These are phyloP conservation scores for Mortierella hygrophila DNA, from an alignment of 192 early-diverging fungal species.

Conservation along the genomic window DNA sequence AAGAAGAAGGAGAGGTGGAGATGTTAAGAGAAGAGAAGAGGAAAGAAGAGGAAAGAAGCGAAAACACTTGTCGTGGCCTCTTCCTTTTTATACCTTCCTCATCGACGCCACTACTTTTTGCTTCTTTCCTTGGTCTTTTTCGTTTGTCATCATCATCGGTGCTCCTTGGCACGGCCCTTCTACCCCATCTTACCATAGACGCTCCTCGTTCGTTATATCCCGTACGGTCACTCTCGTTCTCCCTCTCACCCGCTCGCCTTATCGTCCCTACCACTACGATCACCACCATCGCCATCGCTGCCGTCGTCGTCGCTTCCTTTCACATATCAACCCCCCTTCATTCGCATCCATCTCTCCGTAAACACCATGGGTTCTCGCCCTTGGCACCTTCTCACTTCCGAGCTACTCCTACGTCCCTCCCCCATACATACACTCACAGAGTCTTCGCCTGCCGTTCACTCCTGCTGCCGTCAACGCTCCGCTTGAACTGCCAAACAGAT, in stretches of 20 bases:
- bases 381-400: neutral
- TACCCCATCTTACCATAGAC: neutral
- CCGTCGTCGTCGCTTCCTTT: neutral
- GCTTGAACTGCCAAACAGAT: too few relatives aligned
- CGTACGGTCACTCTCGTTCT: neutral
- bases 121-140: too few relatives aligned
- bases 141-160: neutral
- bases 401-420: neutral
- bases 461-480: too few relatives aligned
- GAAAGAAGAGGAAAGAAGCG: neutral
- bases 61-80: neutral
- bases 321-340: neutral
- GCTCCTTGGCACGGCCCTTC: neutral
- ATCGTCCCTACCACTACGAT: neutral
- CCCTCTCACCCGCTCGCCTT: neutral
- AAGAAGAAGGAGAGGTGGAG: neutral
- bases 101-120: neutral
- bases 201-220: neutral
- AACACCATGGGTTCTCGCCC: neutral
- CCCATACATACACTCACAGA: neutral
- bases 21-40: neutral
- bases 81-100: neutral
- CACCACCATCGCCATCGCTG: neutral
- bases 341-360: neutral
- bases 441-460: too few relatives aligned